Evolutionary conservation across 1,284 basidiomycete genomes (phyloP).

Genomic region (Fomitiporia mediterranea): DNA sequence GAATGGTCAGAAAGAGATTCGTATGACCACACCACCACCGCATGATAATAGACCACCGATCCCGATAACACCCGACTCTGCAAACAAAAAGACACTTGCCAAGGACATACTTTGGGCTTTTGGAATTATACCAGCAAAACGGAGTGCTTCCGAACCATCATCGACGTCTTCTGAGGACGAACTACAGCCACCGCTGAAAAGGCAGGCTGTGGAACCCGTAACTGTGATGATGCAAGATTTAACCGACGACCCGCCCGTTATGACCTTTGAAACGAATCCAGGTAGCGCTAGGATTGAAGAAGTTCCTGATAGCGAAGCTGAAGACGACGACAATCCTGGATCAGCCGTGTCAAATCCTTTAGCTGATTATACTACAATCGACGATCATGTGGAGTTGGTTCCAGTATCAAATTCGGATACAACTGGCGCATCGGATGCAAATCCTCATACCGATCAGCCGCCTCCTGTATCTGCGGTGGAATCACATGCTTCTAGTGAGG

Average conservation of each 20-base stretch:
- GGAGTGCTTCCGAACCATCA: slow-evolving; percentile 8
- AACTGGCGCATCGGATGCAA: background rate
- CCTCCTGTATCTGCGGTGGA: background rate
- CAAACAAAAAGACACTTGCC: slow-evolving; percentile 21
- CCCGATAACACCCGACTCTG: slow-evolving; percentile 11
- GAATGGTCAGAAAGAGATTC: background rate
- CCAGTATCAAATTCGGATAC: background rate
- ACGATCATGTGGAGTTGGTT: background rate
- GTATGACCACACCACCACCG: background rate
- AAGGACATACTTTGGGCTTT: slow-evolving; percentile 22
- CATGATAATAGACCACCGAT: background rate
- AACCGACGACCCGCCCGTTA: background rate
- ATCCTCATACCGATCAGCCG: too few relatives aligned
- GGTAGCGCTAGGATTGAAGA: background rate
- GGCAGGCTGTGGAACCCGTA: background rate
- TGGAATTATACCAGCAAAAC: slow-evolving; percentile 14
- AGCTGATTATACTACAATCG: background rate
- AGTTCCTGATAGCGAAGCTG: background rate
- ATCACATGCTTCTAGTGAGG: slow-evolving; percentile 2
- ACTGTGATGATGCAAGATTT: background rate
- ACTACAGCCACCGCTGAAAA: background rate
- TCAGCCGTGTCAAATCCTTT: background rate
- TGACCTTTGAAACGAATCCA: too few relatives aligned
- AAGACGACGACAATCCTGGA: background rate
- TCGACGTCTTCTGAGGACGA: slow-evolving; percentile 1